Percentiles rank a stretch among this genome's conserved stretches.
These are phyloP conservation scores for Lentinula lateritia DNA, from an alignment of 768 basidiomycete genomes.

Conservation along the genomic window DNA sequence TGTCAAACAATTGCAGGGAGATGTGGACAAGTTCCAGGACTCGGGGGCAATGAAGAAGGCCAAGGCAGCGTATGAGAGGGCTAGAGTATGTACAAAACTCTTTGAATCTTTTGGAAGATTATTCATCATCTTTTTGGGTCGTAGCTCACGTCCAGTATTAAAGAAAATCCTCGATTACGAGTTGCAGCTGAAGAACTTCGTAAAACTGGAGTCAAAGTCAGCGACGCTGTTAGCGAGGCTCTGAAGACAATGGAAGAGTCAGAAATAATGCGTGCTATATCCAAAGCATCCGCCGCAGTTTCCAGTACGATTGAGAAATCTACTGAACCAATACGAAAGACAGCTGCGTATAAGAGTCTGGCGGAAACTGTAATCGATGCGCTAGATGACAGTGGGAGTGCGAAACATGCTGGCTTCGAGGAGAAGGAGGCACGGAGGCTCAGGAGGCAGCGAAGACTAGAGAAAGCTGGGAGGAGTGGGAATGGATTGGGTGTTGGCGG, in stretches of 20 bases:
- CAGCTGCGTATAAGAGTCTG: slow-evolving; percentile 87
- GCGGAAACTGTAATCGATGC: slow-evolving; percentile 89
- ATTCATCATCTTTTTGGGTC: not conserved
- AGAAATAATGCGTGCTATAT: slow-evolving; percentile 83
- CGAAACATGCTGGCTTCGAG: slow-evolving; percentile 93
- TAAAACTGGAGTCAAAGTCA: slow-evolving; percentile 85
- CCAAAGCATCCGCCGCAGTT: slow-evolving; percentile 78
- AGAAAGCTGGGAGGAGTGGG: slow-evolving; percentile 71
- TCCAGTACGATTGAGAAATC: slow-evolving; percentile 82
- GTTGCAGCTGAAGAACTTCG: slow-evolving; percentile 92
- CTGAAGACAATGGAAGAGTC: slow-evolving; percentile 93
- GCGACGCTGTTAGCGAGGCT: slow-evolving; percentile 91
- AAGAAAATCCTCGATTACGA: slow-evolving; percentile 89
- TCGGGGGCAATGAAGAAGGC: slow-evolving; percentile 94
- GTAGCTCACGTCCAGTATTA: slow-evolving; percentile 88
- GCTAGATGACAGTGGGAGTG: slow-evolving; percentile 88
- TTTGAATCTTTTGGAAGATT: slow-evolving; percentile 2
- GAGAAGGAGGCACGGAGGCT: slow-evolving; percentile 87
- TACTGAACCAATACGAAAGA: slow-evolving; percentile 96
- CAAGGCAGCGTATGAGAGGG: slow-evolving; percentile 87
- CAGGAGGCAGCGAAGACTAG: slow-evolving; percentile 74
- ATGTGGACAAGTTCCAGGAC: slow-evolving; percentile 96
- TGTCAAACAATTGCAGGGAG: slow-evolving; percentile 94
- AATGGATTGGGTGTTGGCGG: slow-evolving; percentile 46
- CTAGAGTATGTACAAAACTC: slow-evolving; percentile 59